Conservation (phyloP, 257 asterid genomes). For the Linderniella brevidens region DNA sequence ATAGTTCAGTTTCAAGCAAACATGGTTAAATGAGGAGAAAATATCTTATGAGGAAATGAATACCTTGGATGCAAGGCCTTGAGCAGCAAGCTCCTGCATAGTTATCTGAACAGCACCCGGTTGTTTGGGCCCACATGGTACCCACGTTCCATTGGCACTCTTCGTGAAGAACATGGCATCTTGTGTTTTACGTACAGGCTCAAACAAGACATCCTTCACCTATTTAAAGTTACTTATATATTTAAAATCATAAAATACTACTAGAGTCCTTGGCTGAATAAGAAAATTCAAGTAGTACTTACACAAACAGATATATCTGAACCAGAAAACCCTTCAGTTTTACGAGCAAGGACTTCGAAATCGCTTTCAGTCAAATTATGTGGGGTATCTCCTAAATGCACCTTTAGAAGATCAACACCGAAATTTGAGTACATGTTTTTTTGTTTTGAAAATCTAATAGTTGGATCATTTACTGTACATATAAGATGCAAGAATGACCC, state of each 20-base stretch:
- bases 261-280: neutral
- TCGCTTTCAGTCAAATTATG: slow-evolving; percentile 53
- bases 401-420: slow-evolving; percentile 25
- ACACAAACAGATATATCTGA: slow-evolving; percentile 69
- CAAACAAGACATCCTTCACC: slow-evolving; percentile 95
- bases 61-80: slow-evolving; percentile 85
- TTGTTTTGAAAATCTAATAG: slow-evolving; percentile 1
- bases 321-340: slow-evolving; percentile 72
- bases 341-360: slow-evolving; percentile 47
- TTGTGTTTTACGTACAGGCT: slow-evolving; percentile 96
- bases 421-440: neutral
- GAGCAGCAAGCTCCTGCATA: slow-evolving; percentile 74
- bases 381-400: slow-evolving; percentile 76
- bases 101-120: slow-evolving; percentile 63
- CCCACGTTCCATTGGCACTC: slow-evolving; percentile 42
- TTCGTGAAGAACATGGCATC: slow-evolving; percentile 75
- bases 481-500: slow-evolving; percentile 7
- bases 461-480: slow-evolving; percentile 4
- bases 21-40: neutral
- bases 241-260: neutral
- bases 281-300: slow-evolving; percentile 10
- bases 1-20: neutral
- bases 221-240: slow-evolving; percentile 11
- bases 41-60: neutral
- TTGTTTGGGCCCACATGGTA: slow-evolving; percentile 94